A percentile compares a stretch with the other conserved stretches of the same genome.
phyloP scores from a whole-genome alignment of 2,329 filamentous ascomycete species.

The Rhynchosporium graminicola region DNA sequence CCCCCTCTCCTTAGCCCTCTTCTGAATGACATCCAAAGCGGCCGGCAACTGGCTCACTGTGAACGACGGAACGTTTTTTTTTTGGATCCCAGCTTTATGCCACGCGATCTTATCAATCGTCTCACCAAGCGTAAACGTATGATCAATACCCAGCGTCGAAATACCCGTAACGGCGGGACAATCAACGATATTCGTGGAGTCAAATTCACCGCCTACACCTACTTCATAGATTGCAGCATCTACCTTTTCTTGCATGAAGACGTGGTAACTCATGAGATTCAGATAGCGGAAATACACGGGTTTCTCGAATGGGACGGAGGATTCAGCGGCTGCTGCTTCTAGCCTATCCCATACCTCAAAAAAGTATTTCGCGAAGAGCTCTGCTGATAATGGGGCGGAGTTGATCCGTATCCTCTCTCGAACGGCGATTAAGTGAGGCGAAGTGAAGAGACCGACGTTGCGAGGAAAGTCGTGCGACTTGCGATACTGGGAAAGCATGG shows the following conservation, averaged over 20 bases:
- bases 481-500: conserved; percentile 58
- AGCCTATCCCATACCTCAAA: conserved; percentile 67
- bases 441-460: conserved; percentile 64
- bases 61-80: conserved; percentile 58
- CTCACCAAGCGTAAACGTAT: conserved; percentile 62
- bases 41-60: conserved; percentile 55
- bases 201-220: conserved; percentile 67
- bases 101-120: conserved; percentile 68
- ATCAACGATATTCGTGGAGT: conserved; percentile 67
- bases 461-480: conserved; percentile 33
- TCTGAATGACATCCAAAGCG: conserved; percentile 50
- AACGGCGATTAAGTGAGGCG: conserved; percentile 67
- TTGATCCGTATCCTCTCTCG: conserved; percentile 68
- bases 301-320: conserved; percentile 42
- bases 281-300: conserved; percentile 62
- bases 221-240: conserved; percentile 66
- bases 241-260: conserved; percentile 63
- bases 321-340: conserved; percentile 40
- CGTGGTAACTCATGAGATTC: conserved; percentile 66
- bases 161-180: conserved; percentile 60
- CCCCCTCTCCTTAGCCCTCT: conserved; percentile 54
- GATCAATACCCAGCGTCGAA: conserved; percentile 68
- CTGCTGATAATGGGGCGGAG: conserved; percentile 57
- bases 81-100: conserved; percentile 75
- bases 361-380: conserved; percentile 64